A percentile compares a stretch with the other conserved stretches of the same genome.
phyloP scores from a whole-genome alignment of 139 green algal species.

The Ulvella scutata region DNA sequence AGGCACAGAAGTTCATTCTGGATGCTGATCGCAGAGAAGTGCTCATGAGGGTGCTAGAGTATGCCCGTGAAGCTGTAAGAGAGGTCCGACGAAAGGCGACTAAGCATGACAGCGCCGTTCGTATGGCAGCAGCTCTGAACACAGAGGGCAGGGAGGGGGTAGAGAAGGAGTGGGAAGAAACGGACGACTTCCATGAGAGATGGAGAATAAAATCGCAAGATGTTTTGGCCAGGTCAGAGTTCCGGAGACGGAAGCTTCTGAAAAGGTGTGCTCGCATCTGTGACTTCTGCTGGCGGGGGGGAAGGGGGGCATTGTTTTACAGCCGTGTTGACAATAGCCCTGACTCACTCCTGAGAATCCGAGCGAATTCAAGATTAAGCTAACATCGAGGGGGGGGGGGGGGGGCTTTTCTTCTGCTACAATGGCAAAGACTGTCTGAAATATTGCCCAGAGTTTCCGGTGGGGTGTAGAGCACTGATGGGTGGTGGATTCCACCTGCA shows the following conservation, averaged over 20 bases:
- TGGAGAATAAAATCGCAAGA: constrained; percentile 65
- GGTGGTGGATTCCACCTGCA: no score
- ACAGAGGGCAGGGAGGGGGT: constrained; percentile 52
- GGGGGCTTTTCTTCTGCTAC: no score
- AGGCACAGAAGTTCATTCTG: constrained; percentile 53
- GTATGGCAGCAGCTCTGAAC: constrained; percentile 49
- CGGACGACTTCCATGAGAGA: constrained; percentile 66
- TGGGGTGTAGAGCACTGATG: no score
- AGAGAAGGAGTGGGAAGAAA: constrained; percentile 51
- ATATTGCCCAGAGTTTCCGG: no score
- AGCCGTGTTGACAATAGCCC: no score
- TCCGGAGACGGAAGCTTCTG: constrained; percentile 47
- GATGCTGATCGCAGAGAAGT: constrained; percentile 49
- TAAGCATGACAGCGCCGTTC: constrained; percentile 66
- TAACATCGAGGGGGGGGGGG: no score
- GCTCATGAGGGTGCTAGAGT: constrained; percentile 37
- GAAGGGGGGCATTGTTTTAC: not conserved
- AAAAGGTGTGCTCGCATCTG: constrained; percentile 25
- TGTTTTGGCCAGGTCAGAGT: constrained; percentile 62
- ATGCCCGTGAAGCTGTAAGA: constrained; percentile 46
- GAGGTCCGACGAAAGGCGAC: constrained; percentile 63
- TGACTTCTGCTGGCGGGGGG: not conserved
- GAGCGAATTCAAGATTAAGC: no score
- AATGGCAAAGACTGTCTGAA: no score
- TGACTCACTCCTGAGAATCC: no score